These are phyloP conservation scores for Avena eriantha DNA, from an alignment of 176 grass and related monocot species.

Conservation along the genomic window DNA sequence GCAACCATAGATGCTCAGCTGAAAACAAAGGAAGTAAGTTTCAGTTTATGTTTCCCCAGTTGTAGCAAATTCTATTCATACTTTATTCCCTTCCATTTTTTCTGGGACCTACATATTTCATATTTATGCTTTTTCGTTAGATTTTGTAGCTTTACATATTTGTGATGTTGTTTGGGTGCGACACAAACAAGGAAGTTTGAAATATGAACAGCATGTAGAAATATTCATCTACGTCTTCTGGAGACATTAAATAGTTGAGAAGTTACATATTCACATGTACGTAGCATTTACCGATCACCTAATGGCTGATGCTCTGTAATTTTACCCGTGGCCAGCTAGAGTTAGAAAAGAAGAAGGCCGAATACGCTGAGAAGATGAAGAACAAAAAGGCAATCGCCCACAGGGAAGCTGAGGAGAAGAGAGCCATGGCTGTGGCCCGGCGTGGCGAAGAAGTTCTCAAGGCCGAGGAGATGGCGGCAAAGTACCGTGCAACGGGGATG, in stretches of 20 bases:
- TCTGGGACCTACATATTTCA: not conserved
- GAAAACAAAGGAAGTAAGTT: slow-evolving; percentile 76
- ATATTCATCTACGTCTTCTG: not conserved
- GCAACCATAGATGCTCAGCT: slow-evolving; percentile 69
- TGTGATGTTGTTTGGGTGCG: not conserved
- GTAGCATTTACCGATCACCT: not conserved
- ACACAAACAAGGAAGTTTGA: not conserved
- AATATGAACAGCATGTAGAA: not conserved
- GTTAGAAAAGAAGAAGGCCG: slow-evolving; percentile 78
- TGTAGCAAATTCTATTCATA: not conserved
- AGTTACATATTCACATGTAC: not conserved
- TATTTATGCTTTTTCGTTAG: not conserved
- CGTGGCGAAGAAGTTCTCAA: slow-evolving; percentile 75
- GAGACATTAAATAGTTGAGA: not conserved
- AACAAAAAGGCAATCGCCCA: slow-evolving; percentile 78
- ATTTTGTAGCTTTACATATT: not conserved
- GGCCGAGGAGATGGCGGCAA: slow-evolving; percentile 78
- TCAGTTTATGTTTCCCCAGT: not conserved
- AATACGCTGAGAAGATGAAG: slow-evolving; percentile 79
- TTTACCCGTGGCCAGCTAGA: slow-evolving; percentile 55
- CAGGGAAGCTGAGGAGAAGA: slow-evolving; percentile 81
- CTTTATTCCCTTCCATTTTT: not conserved
- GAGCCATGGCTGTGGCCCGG: slow-evolving; percentile 56
- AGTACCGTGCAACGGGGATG: slow-evolving; percentile 71
- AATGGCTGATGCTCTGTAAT: not conserved